Evolutionary conservation across 2,329 filamentous ascomycete species (phyloP).

Genomic region (Diaporthe aspalathi): DNA sequence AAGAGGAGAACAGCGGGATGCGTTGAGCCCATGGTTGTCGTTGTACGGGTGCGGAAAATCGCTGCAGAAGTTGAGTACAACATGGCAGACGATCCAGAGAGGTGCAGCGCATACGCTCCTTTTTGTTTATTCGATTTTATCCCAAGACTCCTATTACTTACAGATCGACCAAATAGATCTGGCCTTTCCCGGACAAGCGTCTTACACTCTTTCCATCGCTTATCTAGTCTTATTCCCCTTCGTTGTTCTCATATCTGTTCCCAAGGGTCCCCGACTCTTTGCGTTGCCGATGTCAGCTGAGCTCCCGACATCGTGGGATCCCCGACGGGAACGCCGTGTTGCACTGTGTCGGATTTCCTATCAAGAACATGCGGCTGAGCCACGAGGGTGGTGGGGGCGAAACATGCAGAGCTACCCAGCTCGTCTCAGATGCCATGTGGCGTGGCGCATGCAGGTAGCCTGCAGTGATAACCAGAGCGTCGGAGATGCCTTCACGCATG

Average conservation of each 20-base stretch:
- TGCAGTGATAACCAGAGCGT: neutral
- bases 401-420: neutral
- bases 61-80: constrained; percentile 16
- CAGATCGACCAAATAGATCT: neutral
- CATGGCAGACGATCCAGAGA: neutral
- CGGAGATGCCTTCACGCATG: neutral
- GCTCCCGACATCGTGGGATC: neutral
- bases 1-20: constrained; percentile 19
- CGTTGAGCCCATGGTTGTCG: constrained; percentile 16
- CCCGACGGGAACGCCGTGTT: constrained; percentile 5
- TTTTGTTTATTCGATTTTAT: constrained; percentile 7
- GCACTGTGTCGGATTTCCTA: neutral
- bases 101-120: constrained; percentile 10
- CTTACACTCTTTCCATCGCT: neutral
- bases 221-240: constrained; percentile 14
- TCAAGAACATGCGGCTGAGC: neutral
- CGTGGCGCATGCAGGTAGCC: too few relatives aligned
- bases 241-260: neutral
- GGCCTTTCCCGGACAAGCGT: neutral
- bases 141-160: neutral
- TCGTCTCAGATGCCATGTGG: neutral
- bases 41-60: constrained; percentile 6
- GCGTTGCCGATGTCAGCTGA: constrained; percentile 22
- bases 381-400: neutral
- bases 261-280: constrained; percentile 4